A percentile compares a stretch with the other conserved stretches of the same genome.
Conservation (phyloP, 257 asterid genomes). For the Mentha longifolia region DNA sequence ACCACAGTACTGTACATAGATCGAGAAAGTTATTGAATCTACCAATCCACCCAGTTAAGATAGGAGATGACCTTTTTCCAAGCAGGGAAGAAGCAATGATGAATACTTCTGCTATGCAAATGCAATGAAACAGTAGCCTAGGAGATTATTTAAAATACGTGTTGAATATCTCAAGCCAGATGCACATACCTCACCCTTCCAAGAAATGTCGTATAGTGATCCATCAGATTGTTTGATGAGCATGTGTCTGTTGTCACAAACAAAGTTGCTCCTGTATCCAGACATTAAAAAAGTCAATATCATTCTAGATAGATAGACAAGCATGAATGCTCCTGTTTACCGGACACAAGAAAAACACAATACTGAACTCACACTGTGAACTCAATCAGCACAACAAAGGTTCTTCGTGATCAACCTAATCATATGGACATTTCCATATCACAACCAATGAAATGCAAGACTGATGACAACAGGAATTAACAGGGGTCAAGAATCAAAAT, state of each 20-base stretch:
- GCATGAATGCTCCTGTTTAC: conserved; percentile 3
- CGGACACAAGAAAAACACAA: conserved; percentile 22
- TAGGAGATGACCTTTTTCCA: conserved; percentile 8
- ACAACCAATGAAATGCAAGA: neutral
- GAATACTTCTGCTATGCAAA: conserved; percentile 23
- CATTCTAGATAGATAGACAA: conserved; percentile 18
- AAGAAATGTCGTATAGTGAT: conserved; percentile 87
- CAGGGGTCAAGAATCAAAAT: conserved; percentile 20
- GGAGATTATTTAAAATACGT: conserved; percentile 15
- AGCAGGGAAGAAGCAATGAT: conserved; percentile 19
- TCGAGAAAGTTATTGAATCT: conserved; percentile 26
- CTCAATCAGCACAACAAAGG: conserved; percentile 22
- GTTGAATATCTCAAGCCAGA: conserved; percentile 29
- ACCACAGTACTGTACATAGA: conserved; percentile 68
- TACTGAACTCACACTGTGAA: conserved; percentile 11
- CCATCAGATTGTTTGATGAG: conserved; percentile 96
- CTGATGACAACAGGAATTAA: conserved; percentile 22
- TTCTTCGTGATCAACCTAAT: conserved; percentile 24
- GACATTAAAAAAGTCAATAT: conserved; percentile 30
- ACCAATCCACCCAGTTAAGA: conserved; percentile 12
- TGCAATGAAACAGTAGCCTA: conserved; percentile 5
- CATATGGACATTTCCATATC: no score
- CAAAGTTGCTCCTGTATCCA: conserved; percentile 89
- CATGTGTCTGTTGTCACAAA: conserved; percentile 90
- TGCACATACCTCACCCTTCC: conserved; percentile 99